Base-by-base conservation (phyloP, 208 protist species). In the Acanthamoeba divionensis region DNA sequence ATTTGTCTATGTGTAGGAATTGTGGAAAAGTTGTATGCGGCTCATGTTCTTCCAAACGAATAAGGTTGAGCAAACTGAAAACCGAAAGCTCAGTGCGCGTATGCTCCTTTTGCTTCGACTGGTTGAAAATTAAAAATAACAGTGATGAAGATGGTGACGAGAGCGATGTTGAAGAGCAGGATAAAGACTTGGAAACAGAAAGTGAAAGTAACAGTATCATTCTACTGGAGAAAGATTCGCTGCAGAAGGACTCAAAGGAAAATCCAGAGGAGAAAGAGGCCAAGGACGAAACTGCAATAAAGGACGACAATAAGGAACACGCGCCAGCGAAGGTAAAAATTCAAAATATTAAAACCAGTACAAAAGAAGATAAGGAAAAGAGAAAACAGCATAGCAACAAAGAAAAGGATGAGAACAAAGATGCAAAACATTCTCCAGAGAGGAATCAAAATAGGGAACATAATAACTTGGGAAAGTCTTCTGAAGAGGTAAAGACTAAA, bases 71-170 rank as follows among this genome's bases (percentile, higher is more conserved):
- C 18, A 79, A 79, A 15, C 67, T 79, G 67, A 47, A 52, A 47
- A 79, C 67, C 26, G 67, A 79, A 31, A 79, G 55, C 26, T 21
- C 67, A 13, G 67, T 79, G 67, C 67, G 67, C 4, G 67, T 79
- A 47, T 79, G 67, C 67, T 57, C 67, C 4, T 79, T 54, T 31
- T 79, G 67, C 31, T 79, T 57, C 41, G 55, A 24, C 21, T 79
- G 33, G 67, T 10, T 79, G 24, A 41, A 79, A 6, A 9, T 47
- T 31, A 79, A 79, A 47, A 31, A 79, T 4, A 47, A 18, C 9
- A 31, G 9, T 50, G 62, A 36, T 77, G 67, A 79, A 21, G 67
- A 79, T 21, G 31, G 38, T 12, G 31, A 29, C 66, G 66, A 75
- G 26, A 75, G 66, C 21, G 41, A 2, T 0, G n/a, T 24, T 3